Conservation (phyloP, 805 yeast species). For the Helenozyma rhizophorensis region DNA sequence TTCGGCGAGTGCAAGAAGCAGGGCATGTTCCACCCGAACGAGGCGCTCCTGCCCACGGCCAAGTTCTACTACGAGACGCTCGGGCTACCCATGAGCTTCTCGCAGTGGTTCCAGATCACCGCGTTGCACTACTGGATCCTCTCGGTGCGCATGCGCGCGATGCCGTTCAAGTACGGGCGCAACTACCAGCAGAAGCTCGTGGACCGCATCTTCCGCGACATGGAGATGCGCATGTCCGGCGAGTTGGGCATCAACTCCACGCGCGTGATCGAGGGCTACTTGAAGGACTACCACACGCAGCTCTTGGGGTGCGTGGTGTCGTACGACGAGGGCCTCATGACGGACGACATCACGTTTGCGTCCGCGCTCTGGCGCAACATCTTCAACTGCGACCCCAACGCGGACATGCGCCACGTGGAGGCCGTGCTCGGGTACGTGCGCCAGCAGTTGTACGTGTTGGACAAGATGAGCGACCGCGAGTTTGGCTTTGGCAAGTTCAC, state of each 20-base stretch:
- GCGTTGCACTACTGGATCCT: slow-evolving; percentile 90
- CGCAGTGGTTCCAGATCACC: slow-evolving; percentile 96
- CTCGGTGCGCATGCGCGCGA: slow-evolving; percentile 90
- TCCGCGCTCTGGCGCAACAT: slow-evolving; percentile 87
- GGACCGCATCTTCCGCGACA: slow-evolving; percentile 84
- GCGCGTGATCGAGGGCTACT: slow-evolving; percentile 75
- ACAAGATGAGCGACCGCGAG: slow-evolving; percentile 83
- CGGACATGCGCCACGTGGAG: slow-evolving; percentile 80
- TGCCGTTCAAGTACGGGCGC: slow-evolving; percentile 86
- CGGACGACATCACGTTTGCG: slow-evolving; percentile 75
- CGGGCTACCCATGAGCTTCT: slow-evolving; percentile 77
- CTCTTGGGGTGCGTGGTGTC: slow-evolving; percentile 84
- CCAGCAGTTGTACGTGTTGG: slow-evolving; percentile 82
- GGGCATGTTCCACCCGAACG: slow-evolving; percentile 73
- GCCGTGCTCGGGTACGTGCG: slow-evolving; percentile 87
- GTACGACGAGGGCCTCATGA: slow-evolving; percentile 85
- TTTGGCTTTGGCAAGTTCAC: slow-evolving; percentile 87
- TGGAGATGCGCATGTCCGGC: slow-evolving; percentile 78
- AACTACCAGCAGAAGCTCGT: slow-evolving; percentile 89
- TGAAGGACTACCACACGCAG: slow-evolving; percentile 88
- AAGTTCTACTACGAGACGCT: slow-evolving; percentile 81
- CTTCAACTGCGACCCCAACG: slow-evolving; percentile 77
- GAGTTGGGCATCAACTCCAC: slow-evolving; percentile 83
- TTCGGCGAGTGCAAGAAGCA: slow-evolving; percentile 84
- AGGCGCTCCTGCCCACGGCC: slow-evolving; percentile 68